Evolutionary conservation across 2,329 filamentous ascomycete genomes (phyloP).

Genomic region (Fusarium lateritium): DNA sequence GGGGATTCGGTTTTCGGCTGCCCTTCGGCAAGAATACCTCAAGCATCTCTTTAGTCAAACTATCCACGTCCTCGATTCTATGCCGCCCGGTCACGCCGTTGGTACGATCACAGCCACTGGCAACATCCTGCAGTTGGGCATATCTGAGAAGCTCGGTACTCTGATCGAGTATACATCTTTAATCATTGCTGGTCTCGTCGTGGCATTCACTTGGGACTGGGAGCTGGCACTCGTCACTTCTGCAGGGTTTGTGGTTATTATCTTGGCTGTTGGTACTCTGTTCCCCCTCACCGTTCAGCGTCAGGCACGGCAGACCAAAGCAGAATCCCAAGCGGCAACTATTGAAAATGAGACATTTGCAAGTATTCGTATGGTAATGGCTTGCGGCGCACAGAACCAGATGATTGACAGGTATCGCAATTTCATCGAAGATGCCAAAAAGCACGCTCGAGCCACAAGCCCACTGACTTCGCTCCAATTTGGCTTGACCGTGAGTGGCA

Average conservation of each 20-base stretch:
- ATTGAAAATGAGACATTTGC: constrained; percentile 74
- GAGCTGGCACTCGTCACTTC: constrained; percentile 71
- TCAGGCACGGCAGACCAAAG: constrained; percentile 60
- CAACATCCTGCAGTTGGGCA: constrained; percentile 75
- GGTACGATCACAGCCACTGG: constrained; percentile 75
- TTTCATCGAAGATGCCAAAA: constrained; percentile 68
- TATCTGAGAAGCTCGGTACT: constrained; percentile 73
- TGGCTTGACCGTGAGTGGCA: constrained; percentile 59
- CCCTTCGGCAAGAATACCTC: constrained; percentile 76
- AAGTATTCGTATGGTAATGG: constrained; percentile 73
- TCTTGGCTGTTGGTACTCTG: constrained; percentile 62
- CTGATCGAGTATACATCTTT: constrained; percentile 70
- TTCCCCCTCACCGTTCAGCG: constrained; percentile 71
- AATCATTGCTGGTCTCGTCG: constrained; percentile 67
- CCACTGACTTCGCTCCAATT: constrained; percentile 58
- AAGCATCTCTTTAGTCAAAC: constrained; percentile 74
- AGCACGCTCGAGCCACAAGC: constrained; percentile 47
- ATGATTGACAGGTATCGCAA: constrained; percentile 67
- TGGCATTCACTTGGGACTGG: constrained; percentile 72
- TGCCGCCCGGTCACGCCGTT: constrained; percentile 73
- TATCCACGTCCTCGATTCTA: constrained; percentile 77
- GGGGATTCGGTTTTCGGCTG: constrained; percentile 73
- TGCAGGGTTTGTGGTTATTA: constrained; percentile 70
- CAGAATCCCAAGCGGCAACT: constrained; percentile 71
- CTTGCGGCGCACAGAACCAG: constrained; percentile 72